phyloP scores from a whole-genome alignment of 2,329 filamentous ascomycete genomes.

The Bipolaris victoriae region DNA sequence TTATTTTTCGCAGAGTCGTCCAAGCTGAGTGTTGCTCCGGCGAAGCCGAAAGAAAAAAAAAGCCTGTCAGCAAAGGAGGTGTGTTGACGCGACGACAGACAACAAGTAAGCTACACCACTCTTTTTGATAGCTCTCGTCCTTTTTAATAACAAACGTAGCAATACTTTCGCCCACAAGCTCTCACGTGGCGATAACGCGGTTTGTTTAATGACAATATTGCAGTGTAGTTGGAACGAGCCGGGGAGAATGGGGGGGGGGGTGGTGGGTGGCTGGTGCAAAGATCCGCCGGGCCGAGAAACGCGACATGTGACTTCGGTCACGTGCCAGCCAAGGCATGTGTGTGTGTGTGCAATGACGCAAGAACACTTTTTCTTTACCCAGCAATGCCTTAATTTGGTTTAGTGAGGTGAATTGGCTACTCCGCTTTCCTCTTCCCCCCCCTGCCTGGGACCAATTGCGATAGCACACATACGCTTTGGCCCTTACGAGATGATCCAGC shows the following conservation, averaged over 20 bases:
- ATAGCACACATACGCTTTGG: too few relatives aligned
- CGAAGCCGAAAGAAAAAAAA: neutral
- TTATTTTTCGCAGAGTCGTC: constrained; percentile 6
- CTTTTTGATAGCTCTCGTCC: too few relatives aligned
- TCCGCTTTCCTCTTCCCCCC: too few relatives aligned
- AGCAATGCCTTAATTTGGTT: constrained; percentile 10
- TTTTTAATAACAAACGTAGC: neutral
- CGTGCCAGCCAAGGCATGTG: constrained; percentile 10
- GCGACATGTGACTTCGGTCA: constrained; percentile 10
- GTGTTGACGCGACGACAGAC: too few relatives aligned
- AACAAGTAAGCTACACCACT: too few relatives aligned
- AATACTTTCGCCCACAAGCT: too few relatives aligned
- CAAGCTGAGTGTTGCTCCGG: neutral
- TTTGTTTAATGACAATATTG: neutral
- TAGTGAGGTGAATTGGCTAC: too few relatives aligned
- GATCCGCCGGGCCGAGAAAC: neutral
- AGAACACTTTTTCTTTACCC: constrained; percentile 7
- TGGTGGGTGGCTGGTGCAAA: constrained; percentile 1
- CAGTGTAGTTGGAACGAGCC: constrained; percentile 1
- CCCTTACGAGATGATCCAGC: too few relatives aligned
- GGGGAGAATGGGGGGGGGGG: neutral
- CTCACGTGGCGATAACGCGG: neutral
- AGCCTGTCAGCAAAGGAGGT: too few relatives aligned
- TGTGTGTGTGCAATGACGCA: neutral
- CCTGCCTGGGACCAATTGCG: too few relatives aligned